These are phyloP conservation scores for Poterioochromonas sp. DNA, from an alignment of 352 stramenopile genomes.

Conservation along the genomic window DNA sequence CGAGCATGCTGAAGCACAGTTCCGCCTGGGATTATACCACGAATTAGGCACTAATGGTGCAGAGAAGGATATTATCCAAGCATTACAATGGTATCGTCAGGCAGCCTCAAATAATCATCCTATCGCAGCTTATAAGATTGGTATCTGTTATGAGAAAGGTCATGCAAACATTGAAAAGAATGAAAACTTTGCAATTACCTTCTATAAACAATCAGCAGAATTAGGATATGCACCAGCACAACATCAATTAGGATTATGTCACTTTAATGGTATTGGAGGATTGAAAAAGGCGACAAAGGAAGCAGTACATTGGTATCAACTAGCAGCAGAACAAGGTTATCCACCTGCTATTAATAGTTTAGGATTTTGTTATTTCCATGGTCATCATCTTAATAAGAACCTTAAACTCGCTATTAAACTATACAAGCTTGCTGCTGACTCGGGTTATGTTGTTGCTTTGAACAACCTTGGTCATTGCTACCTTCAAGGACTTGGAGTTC, in stretches of 20 bases:
- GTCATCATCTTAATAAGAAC: too few species aligned
- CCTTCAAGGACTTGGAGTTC: not conserved
- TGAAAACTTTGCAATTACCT: too few species aligned
- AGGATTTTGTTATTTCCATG: slow-evolving; percentile 17
- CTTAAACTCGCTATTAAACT: too few species aligned
- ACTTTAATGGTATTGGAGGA: not conserved
- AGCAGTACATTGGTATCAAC: not conserved
- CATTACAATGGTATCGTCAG: not conserved
- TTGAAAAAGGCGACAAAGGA: not conserved
- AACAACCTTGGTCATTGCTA: not conserved
- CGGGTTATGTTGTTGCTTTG: not conserved
- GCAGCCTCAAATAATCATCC: too few species aligned
- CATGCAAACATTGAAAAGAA: too few species aligned
- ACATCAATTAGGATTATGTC: not conserved
- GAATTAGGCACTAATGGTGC: not conserved
- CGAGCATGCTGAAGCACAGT: not conserved
- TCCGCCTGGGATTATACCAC: not conserved
- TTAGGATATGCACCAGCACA: not conserved
- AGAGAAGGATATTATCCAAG: not conserved
- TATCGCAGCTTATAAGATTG: too few species aligned
- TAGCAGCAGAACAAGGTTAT: not conserved
- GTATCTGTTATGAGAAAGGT: too few species aligned
- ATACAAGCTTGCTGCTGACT: not conserved
- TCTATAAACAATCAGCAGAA: not conserved
- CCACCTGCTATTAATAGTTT: not conserved